Evolutionary conservation across 2,329 filamentous ascomycete species (phyloP).

Genomic region (Thermochaetoides dissita): DNA sequence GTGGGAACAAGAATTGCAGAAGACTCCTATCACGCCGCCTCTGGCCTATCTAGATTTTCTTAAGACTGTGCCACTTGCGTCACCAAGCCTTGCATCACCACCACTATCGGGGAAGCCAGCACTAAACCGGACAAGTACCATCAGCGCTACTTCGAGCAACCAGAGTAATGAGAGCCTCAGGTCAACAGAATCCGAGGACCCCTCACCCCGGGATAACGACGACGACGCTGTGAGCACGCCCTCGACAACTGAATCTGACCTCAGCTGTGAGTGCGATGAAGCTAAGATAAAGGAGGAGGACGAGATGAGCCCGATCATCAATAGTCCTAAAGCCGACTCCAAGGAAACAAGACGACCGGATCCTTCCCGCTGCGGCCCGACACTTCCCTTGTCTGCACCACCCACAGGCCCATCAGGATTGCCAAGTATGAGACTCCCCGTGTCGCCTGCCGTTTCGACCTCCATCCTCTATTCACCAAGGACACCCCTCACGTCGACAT

Average conservation of each 20-base stretch:
- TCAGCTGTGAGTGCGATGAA: slow-evolving; percentile 39
- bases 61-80: slow-evolving; percentile 59
- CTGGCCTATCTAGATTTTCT: slow-evolving; percentile 86
- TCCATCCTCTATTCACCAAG: slow-evolving; percentile 48
- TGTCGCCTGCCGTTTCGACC: slow-evolving; percentile 55
- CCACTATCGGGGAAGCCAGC: slow-evolving; percentile 18
- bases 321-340: slow-evolving; percentile 11
- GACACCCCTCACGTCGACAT: slow-evolving; percentile 61
- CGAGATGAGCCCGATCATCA: slow-evolving; percentile 2
- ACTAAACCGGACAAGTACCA: slow-evolving; percentile 28
- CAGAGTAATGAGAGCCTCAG: slow-evolving; percentile 31
- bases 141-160: slow-evolving; percentile 32
- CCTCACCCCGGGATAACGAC: not conserved
- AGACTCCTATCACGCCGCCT: slow-evolving; percentile 84
- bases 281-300: slow-evolving; percentile 28
- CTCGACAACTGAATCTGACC: slow-evolving; percentile 41
- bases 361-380: slow-evolving; percentile 18
- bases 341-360: slow-evolving; percentile 14
- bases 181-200: no score
- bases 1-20: slow-evolving; percentile 46
- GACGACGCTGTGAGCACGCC: slow-evolving; percentile 25
- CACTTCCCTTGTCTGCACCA: slow-evolving; percentile 44
- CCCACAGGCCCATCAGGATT: slow-evolving; percentile 45
- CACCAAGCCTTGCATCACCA: slow-evolving; percentile 26
- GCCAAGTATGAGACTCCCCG: slow-evolving; percentile 61